Evolutionary conservation across 164 flowering plant species (phyloP), one percentile per base, ranked within the genome.

Genomic region (Liriodendron chinense): DNA sequence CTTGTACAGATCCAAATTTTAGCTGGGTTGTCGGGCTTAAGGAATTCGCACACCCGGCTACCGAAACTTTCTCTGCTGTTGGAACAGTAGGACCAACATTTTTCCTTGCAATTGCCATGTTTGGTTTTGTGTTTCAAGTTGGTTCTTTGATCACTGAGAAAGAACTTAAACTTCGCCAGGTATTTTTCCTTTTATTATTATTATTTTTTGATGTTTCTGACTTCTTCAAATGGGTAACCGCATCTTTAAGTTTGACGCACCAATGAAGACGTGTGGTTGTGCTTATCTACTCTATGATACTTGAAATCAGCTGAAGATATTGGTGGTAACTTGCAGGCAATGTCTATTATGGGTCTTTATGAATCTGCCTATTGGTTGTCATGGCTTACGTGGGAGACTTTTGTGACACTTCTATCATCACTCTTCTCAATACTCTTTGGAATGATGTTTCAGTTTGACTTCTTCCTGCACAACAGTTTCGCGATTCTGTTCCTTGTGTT

Each of bases 91-190:
- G 94, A 68, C 98, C 99, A 53, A 84, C 90, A 18, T 96, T 94
- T 76, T 90, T 96, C 83, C 94, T 96, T 78, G 98, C 98, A 28
- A 82, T 88, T 81, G 92, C 98, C 61, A 93, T 93, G 98, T 96
- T 96, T 80, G 83, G 91, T 57, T 96, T 93, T 80, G 97, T 93
- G 69, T 87, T 94, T 74, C 98, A 96, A 74, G 86, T 94, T 8
- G 85, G 90, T 80, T 80, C 97, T 64, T 82, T 96, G 85, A 81
- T 89, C 24, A 76, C 88, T 8, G 99, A 96, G 83, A 94, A 91
- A 81, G 98, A 96, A 84, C 98, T 96, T 57, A 96, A 91, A 84
- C 98, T 96, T 74, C 96, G 97, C 16, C 98, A 96, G 98, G 99
- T 96, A 81, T 57, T 69, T 18, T n/a, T n/a, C n/a, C n/a, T n/a